These are phyloP conservation scores for Candida albicans DNA, from an alignment of 1,139 yeast species.

Conservation along the genomic window DNA sequence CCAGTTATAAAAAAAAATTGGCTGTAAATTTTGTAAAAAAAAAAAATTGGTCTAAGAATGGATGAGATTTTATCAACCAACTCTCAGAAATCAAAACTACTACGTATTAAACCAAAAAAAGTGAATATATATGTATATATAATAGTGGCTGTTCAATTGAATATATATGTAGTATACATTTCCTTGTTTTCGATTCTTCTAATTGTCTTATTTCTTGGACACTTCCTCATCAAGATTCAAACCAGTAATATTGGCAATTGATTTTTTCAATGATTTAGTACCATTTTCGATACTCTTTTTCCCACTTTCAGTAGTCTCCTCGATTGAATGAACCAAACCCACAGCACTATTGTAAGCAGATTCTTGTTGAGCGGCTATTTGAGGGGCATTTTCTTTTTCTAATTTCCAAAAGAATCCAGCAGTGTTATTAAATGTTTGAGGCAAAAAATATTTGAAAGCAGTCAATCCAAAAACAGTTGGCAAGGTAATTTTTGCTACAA, in stretches of 20 bases:
- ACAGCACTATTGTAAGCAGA: constrained; percentile 48
- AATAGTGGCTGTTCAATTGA: neutral
- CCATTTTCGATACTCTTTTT: constrained; percentile 40
- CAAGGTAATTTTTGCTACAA: constrained; percentile 55
- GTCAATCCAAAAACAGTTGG: constrained; percentile 69
- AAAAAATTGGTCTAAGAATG: no score
- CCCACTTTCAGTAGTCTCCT: constrained; percentile 34
- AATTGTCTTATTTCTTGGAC: constrained; percentile 39
- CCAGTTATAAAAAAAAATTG: no score
- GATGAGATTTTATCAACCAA: no score
- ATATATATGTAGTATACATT: neutral
- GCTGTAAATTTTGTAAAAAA: no score
- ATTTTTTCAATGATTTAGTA: constrained; percentile 45
- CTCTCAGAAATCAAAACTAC: no score
- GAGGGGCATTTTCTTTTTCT: constrained; percentile 67
- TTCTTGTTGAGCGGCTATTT: constrained; percentile 65
- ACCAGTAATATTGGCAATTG: constrained; percentile 64
- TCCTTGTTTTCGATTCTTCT: neutral
- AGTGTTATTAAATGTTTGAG: constrained; percentile 72
- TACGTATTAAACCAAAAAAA: no score
- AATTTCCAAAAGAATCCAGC: constrained; percentile 59
- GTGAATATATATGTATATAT: no score
- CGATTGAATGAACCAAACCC: constrained; percentile 44
- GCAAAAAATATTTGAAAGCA: constrained; percentile 75
- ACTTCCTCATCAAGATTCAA: constrained; percentile 65